phyloP scores from a whole-genome alignment of 768 basidiomycete species.

The Strobilomyces dryophilus region DNA sequence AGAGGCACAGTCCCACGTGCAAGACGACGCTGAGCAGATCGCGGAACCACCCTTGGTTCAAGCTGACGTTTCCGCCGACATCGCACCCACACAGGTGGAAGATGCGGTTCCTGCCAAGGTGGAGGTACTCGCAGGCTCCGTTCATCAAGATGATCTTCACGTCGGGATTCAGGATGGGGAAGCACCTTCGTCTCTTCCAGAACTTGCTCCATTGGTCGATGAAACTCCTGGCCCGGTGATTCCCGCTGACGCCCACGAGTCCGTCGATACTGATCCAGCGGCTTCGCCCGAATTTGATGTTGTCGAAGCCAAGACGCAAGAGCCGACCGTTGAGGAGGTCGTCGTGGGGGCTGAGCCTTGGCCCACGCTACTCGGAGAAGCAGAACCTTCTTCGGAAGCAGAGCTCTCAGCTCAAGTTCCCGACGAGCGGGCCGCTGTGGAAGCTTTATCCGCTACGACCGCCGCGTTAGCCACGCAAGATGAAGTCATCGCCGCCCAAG shows the following conservation, averaged over 20 bases:
- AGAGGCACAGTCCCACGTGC: slow-evolving; percentile 1
- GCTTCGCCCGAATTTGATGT: neutral
- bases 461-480: neutral
- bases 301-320: neutral
- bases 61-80: neutral
- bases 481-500: neutral
- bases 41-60: neutral
- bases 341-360: neutral
- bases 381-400: neutral
- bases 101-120: neutral
- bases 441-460: neutral
- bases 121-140: neutral
- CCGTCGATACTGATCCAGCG: neutral
- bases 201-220: neutral
- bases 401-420: slow-evolving; percentile 3
- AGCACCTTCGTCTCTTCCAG: neutral
- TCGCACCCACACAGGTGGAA: neutral
- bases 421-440: neutral
- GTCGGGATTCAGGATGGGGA: neutral
- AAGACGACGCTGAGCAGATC: neutral
- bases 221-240: slow-evolving; percentile 2
- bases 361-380: neutral
- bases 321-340: neutral
- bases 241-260: neutral
- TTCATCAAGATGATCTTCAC: neutral